Evolutionary conservation across 2,329 filamentous ascomycete genomes (phyloP), one percentile per base, ranked within the genome.

Genomic region (Sphaceloma murrayae): DNA sequence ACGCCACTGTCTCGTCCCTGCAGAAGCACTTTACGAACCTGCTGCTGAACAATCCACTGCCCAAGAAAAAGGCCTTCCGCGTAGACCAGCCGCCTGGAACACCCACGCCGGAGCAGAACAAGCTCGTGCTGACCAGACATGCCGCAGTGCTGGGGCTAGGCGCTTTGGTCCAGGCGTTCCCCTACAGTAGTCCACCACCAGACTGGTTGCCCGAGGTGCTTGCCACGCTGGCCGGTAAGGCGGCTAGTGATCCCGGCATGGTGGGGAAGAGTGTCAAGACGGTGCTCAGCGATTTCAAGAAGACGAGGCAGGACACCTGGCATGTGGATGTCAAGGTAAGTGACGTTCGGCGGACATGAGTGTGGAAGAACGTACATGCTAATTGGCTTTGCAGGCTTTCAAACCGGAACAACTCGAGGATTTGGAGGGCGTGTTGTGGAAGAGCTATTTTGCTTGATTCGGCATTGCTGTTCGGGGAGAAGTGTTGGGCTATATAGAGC

Each of bases 231-330:
- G 93, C 89, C 4, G 78, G 82, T 26, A 80, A 82, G 53, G 88
- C 93, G 7, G 87, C 89, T 1, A 85, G 78, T 34, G 91, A 98
- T 57, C 79, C 86, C 0, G 91, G 91, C 1, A 81, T 93, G 47
- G 88, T 98, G 45, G 91, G 91, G 2, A 94, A 94, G 65, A 91
- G 89, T 48, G 93, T 94, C 8, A 98, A 98, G 73, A 76, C 75
- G 13, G 88, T 95, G 26, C 69, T 98, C 52, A 87, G 87, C 49
- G 93, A 98, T 58, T 98, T 98, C 72, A 98, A 98, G 70, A 98
- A 98, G 76, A 98, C 91, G 34, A 80, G 91, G 61, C 91, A 98
- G 64, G 91, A 98, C 69, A 98, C 89, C 53, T 98, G 91, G 91
- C 82, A 82, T 56, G 89, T 94, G 49, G 91, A 98, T 67, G 85